Conservation (phyloP, 108 stramenopile species). For the Craspedostauros australis region DNA sequence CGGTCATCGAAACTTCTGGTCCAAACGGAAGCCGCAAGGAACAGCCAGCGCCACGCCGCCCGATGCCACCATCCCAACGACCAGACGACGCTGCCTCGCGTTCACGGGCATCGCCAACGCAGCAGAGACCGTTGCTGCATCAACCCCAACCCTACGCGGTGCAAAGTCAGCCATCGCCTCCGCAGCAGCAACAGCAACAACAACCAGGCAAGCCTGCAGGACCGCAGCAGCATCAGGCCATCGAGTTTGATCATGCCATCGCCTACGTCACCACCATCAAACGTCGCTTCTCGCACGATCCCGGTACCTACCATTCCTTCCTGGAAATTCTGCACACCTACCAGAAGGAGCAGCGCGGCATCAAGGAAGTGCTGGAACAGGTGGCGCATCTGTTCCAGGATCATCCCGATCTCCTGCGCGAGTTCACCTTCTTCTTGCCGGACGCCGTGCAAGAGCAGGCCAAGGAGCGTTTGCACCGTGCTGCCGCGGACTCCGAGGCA, state of each 20-base stretch:
- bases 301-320: conserved; percentile 81
- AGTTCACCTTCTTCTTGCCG: conserved; percentile 92
- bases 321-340: conserved; percentile 92
- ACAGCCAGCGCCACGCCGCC: no score
- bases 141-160: conserved; percentile 7
- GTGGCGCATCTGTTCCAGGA: conserved; percentile 86
- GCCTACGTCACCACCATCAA: conserved; percentile 91
- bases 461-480: conserved; percentile 77
- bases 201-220: conserved; percentile 3
- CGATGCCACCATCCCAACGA: no score
- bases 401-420: conserved; percentile 88
- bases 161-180: conserved; percentile 16
- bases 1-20: neutral
- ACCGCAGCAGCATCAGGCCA: conserved; percentile 30
- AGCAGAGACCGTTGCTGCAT: conserved; percentile 12
- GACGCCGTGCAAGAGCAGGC: conserved; percentile 92
- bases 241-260: conserved; percentile 93
- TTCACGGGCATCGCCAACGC: conserved; percentile 16
- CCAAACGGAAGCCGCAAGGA: neutral
- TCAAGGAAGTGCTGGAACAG: conserved; percentile 90
- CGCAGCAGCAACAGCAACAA: conserved; percentile 20
- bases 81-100: no score
- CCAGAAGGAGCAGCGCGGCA: conserved; percentile 91
- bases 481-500: conserved; percentile 82
- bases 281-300: conserved; percentile 85